phyloP scores from a whole-genome alignment of 805 yeast species.

The Saccharomycopsis sp. region DNA sequence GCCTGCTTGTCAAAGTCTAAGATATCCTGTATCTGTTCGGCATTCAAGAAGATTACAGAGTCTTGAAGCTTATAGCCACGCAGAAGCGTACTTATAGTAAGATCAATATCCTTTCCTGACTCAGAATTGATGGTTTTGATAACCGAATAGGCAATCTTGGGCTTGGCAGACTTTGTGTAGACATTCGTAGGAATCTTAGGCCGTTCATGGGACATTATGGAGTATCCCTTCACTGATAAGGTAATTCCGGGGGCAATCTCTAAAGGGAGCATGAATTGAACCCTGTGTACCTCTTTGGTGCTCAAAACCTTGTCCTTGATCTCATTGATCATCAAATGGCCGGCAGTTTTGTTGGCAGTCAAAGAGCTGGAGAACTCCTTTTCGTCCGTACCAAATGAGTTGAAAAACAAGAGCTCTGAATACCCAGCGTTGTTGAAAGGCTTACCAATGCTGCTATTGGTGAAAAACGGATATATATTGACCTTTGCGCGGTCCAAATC shows the following conservation, averaged over 20 bases:
- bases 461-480: constrained; percentile 56
- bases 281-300: constrained; percentile 55
- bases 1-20: constrained; percentile 28
- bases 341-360: constrained; percentile 11
- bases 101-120: constrained; percentile 39
- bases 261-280: constrained; percentile 56
- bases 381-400: constrained; percentile 23
- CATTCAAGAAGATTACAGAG: constrained; percentile 35
- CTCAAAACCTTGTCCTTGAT: constrained; percentile 34
- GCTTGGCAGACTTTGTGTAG: constrained; percentile 45
- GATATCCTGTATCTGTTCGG: constrained; percentile 32
- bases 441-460: constrained; percentile 29
- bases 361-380: constrained; percentile 8
- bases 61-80: constrained; percentile 43
- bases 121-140: constrained; percentile 31
- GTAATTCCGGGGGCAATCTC: constrained; percentile 47
- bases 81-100: constrained; percentile 29
- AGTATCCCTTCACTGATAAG: constrained; percentile 67
- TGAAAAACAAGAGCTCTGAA: constrained; percentile 42
- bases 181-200: constrained; percentile 44
- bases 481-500: constrained; percentile 54
- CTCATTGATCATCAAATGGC: constrained; percentile 28
- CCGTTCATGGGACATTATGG: constrained; percentile 51
- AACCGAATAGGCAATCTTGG: constrained; percentile 45
- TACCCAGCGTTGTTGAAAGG: constrained; percentile 45